Evolutionary conservation across 371 early-diverging fungal genomes (phyloP), one percentile per base, ranked within the genome.

Genomic region (Chytridiales sp.): DNA sequence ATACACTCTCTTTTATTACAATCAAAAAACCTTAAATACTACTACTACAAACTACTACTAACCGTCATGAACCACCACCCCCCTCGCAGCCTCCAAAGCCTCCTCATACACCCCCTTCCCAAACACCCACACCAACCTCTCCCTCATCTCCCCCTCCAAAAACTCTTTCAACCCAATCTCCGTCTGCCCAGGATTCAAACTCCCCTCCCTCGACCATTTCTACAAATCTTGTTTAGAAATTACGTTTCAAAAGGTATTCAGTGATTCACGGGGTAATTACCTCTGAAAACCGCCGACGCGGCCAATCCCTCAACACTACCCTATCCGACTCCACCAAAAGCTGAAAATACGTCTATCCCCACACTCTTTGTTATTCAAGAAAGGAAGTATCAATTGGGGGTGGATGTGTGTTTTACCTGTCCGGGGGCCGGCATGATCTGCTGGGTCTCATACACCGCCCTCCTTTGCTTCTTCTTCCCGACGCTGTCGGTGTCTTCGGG

Each of bases 201-300:
- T 42, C 4, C 69, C 69, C 32, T 68, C 49, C 6, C 69, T 55
- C 9, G 69, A 64, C 69, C 69, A 68, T 57, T 68, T 68, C 61
- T 67, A 40, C 11, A 9, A n/a, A 13, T 26, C 26, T 8, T 13
- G 27, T 9, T 11, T 17, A 21, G 1, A 1, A 44, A 22, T 54
- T 27, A 54, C 19, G n/a, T 31, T 40, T 15, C 17, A 17, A 35
- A 54, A 54, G 21, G 9, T 63, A 5, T 13, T 31, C 11, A 59
- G n/a, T 8, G 56, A 8, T 22, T 15, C 9, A 22, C 40, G 15
- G 44, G 30, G 0, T 40, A 57, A 56, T 11, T 19, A 67, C 67
- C 60, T 66, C 64, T 4, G 64, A 63, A 22, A 51, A 41, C 15
- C 68, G 22, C 57, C 64, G 68, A 1, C 68, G 47, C n/a, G 68